These are phyloP conservation scores for Agroathelia rolfsii DNA, from an alignment of 1,284 basidiomycete genomes.

Conservation along the genomic window DNA sequence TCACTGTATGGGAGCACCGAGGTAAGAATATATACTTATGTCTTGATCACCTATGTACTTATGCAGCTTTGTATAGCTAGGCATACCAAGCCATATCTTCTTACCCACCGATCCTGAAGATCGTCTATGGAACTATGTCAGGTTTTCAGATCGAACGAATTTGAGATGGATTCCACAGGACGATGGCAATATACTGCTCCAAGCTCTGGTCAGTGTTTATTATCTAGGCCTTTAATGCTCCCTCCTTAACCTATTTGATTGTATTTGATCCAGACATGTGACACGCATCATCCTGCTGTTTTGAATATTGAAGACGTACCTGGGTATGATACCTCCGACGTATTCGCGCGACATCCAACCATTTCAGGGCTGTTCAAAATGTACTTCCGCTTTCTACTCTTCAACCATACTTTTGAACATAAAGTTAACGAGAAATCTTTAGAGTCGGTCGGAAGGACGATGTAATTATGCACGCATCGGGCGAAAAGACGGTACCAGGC, in stretches of 20 bases:
- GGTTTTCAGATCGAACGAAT: constrained; percentile 12
- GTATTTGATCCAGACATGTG: neutral
- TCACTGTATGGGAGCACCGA: constrained; percentile 17
- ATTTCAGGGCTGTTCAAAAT: constrained; percentile 19
- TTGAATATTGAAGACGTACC: constrained; percentile 14
- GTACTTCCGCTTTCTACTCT: constrained; percentile 5
- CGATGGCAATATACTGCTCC: constrained; percentile 15
- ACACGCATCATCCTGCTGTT: constrained; percentile 1
- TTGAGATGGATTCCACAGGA: constrained; percentile 16
- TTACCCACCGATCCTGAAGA: constrained; percentile 7
- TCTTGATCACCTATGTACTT: too few species aligned
- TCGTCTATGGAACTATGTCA: constrained; percentile 17
- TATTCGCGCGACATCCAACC: constrained; percentile 23
- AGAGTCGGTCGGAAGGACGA: constrained; percentile 8
- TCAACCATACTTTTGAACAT: neutral
- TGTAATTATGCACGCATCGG: constrained; percentile 7
- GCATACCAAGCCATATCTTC: constrained; percentile 6
- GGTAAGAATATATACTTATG: constrained; percentile 4
- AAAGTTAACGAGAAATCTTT: too few species aligned
- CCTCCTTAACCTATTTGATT: neutral
- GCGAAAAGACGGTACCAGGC: constrained; percentile 8
- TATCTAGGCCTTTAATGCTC: neutral
- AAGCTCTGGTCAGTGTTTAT: constrained; percentile 16
- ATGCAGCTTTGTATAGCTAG: too few species aligned
- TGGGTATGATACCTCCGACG: constrained; percentile 27